Conservation (phyloP, 805 yeast genomes). For the Cyberlindnera mrakii region DNA sequence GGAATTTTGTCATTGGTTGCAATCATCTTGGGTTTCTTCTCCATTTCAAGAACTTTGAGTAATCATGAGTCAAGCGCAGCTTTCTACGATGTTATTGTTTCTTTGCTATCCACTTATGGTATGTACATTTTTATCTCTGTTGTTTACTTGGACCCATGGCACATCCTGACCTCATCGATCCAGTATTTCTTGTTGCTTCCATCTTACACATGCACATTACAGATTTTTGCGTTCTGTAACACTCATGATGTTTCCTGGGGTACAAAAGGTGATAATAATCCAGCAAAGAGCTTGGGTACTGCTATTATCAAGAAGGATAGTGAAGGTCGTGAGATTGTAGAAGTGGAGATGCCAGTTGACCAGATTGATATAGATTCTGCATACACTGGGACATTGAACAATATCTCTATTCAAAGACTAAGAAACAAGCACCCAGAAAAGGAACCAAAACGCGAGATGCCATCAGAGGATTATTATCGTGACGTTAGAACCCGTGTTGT, state of each 20-base stretch:
- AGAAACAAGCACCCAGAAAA: slow-evolving; percentile 46
- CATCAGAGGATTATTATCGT: slow-evolving; percentile 80
- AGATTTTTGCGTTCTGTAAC: slow-evolving; percentile 94
- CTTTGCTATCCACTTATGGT: slow-evolving; percentile 88
- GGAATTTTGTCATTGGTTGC: slow-evolving; percentile 81
- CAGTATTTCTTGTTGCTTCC: slow-evolving; percentile 91
- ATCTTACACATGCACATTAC: slow-evolving; percentile 85
- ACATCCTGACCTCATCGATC: slow-evolving; percentile 74
- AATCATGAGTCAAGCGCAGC: slow-evolving; percentile 34
- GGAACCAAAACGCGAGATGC: slow-evolving; percentile 31
- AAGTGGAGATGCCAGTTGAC: slow-evolving; percentile 65
- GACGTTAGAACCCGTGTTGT: slow-evolving; percentile 94
- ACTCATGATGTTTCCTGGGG: slow-evolving; percentile 99
- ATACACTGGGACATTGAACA: slow-evolving; percentile 67
- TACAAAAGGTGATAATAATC: slow-evolving; percentile 88
- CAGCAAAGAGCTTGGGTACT: slow-evolving; percentile 61
- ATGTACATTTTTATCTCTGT: slow-evolving; percentile 77
- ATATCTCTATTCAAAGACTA: slow-evolving; percentile 64
- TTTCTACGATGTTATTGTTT: slow-evolving; percentile 73
- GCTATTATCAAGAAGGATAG: slow-evolving; percentile 70
- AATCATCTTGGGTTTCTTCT: slow-evolving; percentile 73
- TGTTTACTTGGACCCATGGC: slow-evolving; percentile 94
- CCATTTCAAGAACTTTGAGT: slow-evolving; percentile 52
- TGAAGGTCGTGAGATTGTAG: slow-evolving; percentile 72
- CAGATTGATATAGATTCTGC: slow-evolving; percentile 76